Evolutionary conservation across 73 alveolate genomes (phyloP).

Genomic region (Paramecium sexaurelia): DNA sequence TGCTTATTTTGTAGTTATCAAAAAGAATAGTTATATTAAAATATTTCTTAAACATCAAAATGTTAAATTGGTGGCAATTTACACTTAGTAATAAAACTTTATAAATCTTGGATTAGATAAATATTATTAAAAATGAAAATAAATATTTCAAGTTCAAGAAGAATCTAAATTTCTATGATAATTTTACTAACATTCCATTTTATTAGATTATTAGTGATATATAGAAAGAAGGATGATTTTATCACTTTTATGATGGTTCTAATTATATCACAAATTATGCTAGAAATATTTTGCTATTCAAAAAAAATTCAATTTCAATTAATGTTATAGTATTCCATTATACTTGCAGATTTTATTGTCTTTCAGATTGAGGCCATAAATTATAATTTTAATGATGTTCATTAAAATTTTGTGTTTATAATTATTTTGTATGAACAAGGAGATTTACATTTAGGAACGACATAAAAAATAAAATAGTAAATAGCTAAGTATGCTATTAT

Average conservation of each 20-base stretch:
- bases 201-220: not conserved
- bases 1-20: too few species aligned
- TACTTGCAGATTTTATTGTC: not conserved
- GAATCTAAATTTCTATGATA: not conserved
- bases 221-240: not conserved
- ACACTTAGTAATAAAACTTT: too few species aligned
- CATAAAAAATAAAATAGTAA: not conserved
- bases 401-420: not conserved
- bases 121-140: not conserved
- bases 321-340: not conserved
- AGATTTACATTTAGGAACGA: not conserved
- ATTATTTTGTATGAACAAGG: not conserved
- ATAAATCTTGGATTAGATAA: too few species aligned
- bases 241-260: conserved; percentile 17
- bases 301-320: not conserved
- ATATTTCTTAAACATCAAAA: too few species aligned
- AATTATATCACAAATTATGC: not conserved
- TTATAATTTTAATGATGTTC: not conserved
- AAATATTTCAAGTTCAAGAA: not conserved
- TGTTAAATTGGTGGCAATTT: too few species aligned
- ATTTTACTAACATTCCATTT: not conserved
- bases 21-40: too few species aligned
- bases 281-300: not conserved
- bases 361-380: not conserved
- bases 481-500: not conserved